Evolutionary conservation across 2,329 filamentous ascomycete species (phyloP), one percentile per base, ranked within the genome.

Genomic region (Colletotrichum tropicicola): DNA sequence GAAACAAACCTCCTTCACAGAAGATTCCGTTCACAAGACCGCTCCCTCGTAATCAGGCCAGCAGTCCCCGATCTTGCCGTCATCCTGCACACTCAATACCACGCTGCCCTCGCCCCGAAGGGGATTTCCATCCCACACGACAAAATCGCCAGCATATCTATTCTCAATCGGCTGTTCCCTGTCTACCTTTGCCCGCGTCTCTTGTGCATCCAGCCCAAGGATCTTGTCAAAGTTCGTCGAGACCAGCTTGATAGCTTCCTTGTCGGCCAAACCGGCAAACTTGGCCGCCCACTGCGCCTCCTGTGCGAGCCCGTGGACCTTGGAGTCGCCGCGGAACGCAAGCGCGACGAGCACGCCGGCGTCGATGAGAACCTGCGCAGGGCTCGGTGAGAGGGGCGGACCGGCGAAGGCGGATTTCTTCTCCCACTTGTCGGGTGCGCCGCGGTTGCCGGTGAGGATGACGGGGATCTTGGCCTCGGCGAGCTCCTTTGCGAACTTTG

Each of bases 51-150:
- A 12, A 37, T 57, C 59, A 1, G 59, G 52, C 52, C 59, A 62
- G 35, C 59, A 62, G 23, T 57, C 52, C 12, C 52, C 59, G 15
- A 62, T 51, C 35, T 57, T 57, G 1, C 52, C 52, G n/a, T 62
- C 44, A 44, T 57, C 53, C 35, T 62, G 59, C 2, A 62, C 44
- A 47, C 32, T 57, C 6, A 62, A n/a, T 4, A 77, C 75, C 21
- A 79, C 77, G 37, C 74, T 78, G 1, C 74, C 79, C 3, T 77
- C 77, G 47, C 73, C 77, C 47, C 77, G 71, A 35, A 82, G 65
- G 21, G 80, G 80, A 68, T 75, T 74, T 3, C 79, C 79, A 60
- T 82, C 79, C 70, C 74, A 83, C 6, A 82, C 62, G 12, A 82
- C 80, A 49, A 81, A 70, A 56, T 82, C 80, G 6, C 35, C 52